Conservation (phyloP, 352 stramenopile genomes). For the Pythium utonaiense region DNA sequence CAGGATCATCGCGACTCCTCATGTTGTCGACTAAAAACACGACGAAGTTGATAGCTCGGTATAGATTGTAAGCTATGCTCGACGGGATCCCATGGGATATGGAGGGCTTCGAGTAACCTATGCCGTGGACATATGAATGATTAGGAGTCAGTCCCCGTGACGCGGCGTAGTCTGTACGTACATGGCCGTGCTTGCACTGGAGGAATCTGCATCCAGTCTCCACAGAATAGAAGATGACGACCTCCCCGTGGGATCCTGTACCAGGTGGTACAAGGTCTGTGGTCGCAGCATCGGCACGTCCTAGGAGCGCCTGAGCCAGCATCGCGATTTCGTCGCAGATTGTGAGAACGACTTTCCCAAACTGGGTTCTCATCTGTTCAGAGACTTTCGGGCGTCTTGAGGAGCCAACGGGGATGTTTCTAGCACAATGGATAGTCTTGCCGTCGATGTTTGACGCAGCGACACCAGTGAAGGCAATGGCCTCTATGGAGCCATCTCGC, state of each 20-base stretch:
- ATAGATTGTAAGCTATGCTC: background rate
- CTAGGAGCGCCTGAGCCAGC: conserved; percentile 15
- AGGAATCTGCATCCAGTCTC: conserved; percentile 7
- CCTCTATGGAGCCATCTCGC: conserved; percentile 12
- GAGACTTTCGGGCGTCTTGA: conserved; percentile 6
- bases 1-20: background rate
- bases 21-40: conserved; percentile 7
- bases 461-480: conserved; percentile 8
- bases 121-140: no score
- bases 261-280: no score
- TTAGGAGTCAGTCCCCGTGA: background rate
- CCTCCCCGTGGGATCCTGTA: no score
- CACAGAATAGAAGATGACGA: no score
- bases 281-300: conserved; percentile 15
- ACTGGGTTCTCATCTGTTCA: conserved; percentile 18
- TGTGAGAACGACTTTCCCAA: conserved; percentile 18
- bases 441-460: conserved; percentile 18
- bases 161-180: no score
- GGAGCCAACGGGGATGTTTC: conserved; percentile 16
- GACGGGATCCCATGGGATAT: background rate
- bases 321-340: conserved; percentile 30
- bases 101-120: no score
- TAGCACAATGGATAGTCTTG: conserved; percentile 19
- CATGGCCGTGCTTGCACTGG: no score
- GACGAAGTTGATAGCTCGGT: background rate